These are phyloP conservation scores for Begonia masoniana DNA, from an alignment of 306 rosid genomes.

Conservation along the genomic window DNA sequence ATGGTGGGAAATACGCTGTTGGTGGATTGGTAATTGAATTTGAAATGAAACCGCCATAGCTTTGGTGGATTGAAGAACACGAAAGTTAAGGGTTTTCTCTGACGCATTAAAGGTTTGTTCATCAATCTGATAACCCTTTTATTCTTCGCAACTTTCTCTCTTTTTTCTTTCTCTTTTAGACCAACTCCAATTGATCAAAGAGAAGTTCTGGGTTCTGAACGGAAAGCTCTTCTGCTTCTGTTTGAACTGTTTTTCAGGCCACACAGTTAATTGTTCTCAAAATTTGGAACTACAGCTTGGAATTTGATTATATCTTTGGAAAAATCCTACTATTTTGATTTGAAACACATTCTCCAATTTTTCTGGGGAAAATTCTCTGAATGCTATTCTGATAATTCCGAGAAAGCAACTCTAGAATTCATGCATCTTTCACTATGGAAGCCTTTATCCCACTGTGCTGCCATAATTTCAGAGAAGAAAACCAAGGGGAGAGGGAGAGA, in stretches of 20 bases:
- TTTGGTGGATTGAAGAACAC: slow-evolving; percentile 14
- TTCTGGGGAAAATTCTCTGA: slow-evolving; percentile 1
- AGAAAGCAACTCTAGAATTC: slow-evolving; percentile 14
- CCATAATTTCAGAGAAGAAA: slow-evolving; percentile 82
- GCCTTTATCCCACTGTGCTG: slow-evolving; percentile 90
- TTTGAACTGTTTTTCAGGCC: slow-evolving; percentile 19
- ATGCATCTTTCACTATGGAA: slow-evolving; percentile 98
- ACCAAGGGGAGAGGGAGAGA: slow-evolving; percentile 32
- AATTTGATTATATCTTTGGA: slow-evolving; percentile 13
- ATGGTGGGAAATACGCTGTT: slow-evolving; percentile 5
- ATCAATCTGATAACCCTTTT: slow-evolving; percentile 10
- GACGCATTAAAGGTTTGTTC: slow-evolving; percentile 26
- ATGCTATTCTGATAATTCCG: not conserved
- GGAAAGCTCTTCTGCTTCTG: slow-evolving; percentile 10
- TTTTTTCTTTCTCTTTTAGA: slow-evolving; percentile 17
- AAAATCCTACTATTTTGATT: slow-evolving; percentile 11
- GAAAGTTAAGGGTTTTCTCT: slow-evolving; percentile 23
- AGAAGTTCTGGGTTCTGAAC: slow-evolving; percentile 21
- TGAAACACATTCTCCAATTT: slow-evolving; percentile 12
- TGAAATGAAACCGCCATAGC: slow-evolving; percentile 14
- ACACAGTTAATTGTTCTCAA: slow-evolving; percentile 19
- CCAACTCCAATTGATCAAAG: slow-evolving; percentile 17
- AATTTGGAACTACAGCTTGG: slow-evolving; percentile 15
- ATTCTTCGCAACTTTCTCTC: slow-evolving; percentile 11
- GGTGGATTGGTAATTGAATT: slow-evolving; percentile 6